Base-by-base conservation (phyloP, 2,329 filamentous ascomycete species). In the Daldinia sp. region DNA sequence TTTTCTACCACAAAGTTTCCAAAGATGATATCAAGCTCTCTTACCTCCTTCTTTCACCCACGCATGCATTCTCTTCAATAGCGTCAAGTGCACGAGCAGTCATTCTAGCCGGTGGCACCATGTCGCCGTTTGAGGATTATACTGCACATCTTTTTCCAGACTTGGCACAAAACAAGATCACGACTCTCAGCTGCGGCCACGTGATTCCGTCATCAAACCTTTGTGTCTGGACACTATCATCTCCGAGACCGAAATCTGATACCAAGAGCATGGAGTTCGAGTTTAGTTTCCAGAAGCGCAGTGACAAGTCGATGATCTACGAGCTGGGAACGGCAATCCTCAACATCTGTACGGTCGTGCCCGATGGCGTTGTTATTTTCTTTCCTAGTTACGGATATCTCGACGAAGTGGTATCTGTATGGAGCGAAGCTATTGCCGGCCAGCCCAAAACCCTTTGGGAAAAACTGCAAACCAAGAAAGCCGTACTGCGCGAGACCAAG, bases 111-210 rank as follows among this genome's bases (percentile, higher is more conserved):
- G 96, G 96, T 65, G 96, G 96, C 23, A 99, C 96, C 28, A 98
- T 99, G 96, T 97, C 96, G 2, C 96, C 96, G 0, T 97, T 98
- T 83, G 88, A 91, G 26, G 96, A 98, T 81, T 99, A 97, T 80
- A 90, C 87, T 39, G 87, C 91, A 3, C 93, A 98, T 74, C 85
- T 99, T 0, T 96, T 99, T 69, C 92, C 95, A 0, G 91, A 92
- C 55, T 79, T 97, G 0, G 78, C 87, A 0, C 73, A 85, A 0
- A 80, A 83, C 0, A 88, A 88, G 63, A 87, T 98, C 50, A 90
- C 87, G 9, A 97, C 93, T 0, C 87, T 98, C 33, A 98, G 94
- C 72, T 99, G 95, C 78, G 94, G 93, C 0, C 96, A 99, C 80
- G 94, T 99, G 51, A 97, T 99, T 60, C 95, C 96, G 0, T 80